phyloP scores from a whole-genome alignment of 2,329 filamentous ascomycete species.

The Penicillium brasilianum region DNA sequence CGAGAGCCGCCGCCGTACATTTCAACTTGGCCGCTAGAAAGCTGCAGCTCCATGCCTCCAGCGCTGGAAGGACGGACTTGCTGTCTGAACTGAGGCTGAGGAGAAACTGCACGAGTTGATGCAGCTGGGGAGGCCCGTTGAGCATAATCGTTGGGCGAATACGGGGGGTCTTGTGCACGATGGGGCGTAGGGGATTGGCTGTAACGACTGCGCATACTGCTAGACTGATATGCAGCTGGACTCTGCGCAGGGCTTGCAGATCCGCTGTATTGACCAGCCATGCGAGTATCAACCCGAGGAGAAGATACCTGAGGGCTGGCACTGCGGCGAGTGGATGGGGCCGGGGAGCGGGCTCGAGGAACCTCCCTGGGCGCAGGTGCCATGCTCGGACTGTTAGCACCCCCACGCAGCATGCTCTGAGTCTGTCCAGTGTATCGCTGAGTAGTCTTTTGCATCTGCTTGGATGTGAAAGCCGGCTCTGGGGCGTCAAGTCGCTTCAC shows the following conservation, averaged over 20 bases:
- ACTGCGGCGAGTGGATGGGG: constrained; percentile 57
- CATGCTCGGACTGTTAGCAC: constrained; percentile 58
- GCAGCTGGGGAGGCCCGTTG: constrained; percentile 45
- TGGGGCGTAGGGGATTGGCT: constrained; percentile 45
- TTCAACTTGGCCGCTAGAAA: constrained; percentile 61
- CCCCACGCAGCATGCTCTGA: constrained; percentile 70
- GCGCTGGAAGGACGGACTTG: constrained; percentile 56
- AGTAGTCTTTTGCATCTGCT: constrained; percentile 93
- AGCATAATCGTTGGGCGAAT: constrained; percentile 51
- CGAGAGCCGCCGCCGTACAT: constrained; percentile 55
- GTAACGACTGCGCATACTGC: constrained; percentile 47
- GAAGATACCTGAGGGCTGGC: constrained; percentile 39
- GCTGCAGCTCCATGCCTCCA: constrained; percentile 69
- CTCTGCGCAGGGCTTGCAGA: constrained; percentile 46
- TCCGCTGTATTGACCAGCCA: constrained; percentile 45
- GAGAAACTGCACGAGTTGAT: constrained; percentile 54
- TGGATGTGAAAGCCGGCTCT: constrained; percentile 87
- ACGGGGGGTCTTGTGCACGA: constrained; percentile 45
- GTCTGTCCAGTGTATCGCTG: constrained; percentile 86
- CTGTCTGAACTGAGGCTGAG: constrained; percentile 57
- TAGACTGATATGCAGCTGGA: constrained; percentile 53
- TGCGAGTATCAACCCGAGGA: constrained; percentile 41
- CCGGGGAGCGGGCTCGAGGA: constrained; percentile 39
- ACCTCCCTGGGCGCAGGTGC: constrained; percentile 50
- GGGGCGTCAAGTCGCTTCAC: constrained; percentile 84